Conservation (phyloP, 768 basidiomycete genomes). For the Termitomyces sp. region DNA sequence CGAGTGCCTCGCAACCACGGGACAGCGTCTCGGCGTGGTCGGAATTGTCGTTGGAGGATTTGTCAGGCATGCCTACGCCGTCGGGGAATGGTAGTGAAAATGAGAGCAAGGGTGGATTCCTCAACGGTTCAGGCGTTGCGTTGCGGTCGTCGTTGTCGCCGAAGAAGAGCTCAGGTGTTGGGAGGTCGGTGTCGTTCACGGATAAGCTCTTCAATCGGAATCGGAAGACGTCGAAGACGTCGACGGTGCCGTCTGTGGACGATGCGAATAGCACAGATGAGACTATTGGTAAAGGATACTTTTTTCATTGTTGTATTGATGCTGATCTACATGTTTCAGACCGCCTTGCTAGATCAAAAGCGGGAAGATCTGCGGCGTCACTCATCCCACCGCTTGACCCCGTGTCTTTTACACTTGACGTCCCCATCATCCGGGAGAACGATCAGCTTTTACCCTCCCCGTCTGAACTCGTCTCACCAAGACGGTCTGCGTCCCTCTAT, state of each 20-base stretch:
- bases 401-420: constrained; percentile 16
- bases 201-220: constrained; percentile 54
- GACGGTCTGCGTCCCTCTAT: constrained; percentile 19
- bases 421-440: constrained; percentile 7
- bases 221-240: constrained; percentile 55
- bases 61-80: constrained; percentile 55
- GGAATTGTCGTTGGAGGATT: constrained; percentile 67
- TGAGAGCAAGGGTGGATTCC: neutral
- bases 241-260: constrained; percentile 25
- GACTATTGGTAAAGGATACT: constrained; percentile 35
- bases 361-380: constrained; percentile 15
- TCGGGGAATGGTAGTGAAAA: constrained; percentile 34
- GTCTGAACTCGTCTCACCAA: constrained; percentile 12
- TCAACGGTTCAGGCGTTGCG: constrained; percentile 28
- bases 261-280: constrained; percentile 33
- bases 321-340: constrained; percentile 2
- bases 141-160: constrained; percentile 49
- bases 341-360: constrained; percentile 14
- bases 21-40: constrained; percentile 58
- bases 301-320: neutral
- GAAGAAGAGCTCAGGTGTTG: constrained; percentile 44
- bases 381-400: constrained; percentile 20
- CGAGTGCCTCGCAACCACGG: constrained; percentile 38
- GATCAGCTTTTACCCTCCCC: constrained; percentile 15
- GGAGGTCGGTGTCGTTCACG: constrained; percentile 56